These are phyloP conservation scores for Chrysopogon serrulatus DNA, from an alignment of 176 grass and related monocot genomes.

Conservation along the genomic window DNA sequence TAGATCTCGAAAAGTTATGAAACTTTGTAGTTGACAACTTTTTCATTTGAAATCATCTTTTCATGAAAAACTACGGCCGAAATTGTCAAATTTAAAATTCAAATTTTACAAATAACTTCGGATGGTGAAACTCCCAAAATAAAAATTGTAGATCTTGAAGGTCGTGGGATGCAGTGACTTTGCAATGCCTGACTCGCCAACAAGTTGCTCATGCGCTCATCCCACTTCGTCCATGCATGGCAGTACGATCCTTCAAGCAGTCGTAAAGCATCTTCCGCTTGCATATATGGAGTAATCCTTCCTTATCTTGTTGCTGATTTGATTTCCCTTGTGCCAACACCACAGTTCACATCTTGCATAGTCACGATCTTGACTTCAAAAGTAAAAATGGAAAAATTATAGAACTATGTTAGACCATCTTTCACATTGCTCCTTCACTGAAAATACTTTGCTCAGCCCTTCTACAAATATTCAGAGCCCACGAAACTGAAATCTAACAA, in stretches of 20 bases:
- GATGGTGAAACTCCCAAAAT: too few species aligned
- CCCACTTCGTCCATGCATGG: slow-evolving; percentile 14
- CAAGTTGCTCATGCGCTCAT: background rate
- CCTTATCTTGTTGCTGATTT: background rate
- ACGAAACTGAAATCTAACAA: background rate
- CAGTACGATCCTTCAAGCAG: background rate
- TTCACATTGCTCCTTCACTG: too few species aligned
- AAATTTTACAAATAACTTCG: too few species aligned
- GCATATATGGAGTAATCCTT: background rate
- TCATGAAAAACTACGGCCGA: too few species aligned
- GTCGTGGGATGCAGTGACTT: background rate
- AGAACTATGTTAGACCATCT: too few species aligned
- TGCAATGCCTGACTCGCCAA: background rate
- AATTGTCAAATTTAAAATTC: too few species aligned
- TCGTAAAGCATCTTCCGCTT: background rate
- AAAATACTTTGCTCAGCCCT: background rate
- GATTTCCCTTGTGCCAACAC: background rate
- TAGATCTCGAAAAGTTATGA: too few species aligned
- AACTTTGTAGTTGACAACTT: too few species aligned
- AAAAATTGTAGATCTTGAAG: too few species aligned
- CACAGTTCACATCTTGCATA: background rate
- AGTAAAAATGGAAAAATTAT: background rate
- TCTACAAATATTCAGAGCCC: background rate
- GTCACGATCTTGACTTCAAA: too few species aligned
- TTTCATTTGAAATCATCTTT: too few species aligned